A percentile compares a stretch with the other conserved stretches of the same genome.
Conservation (phyloP, 78 protist genomes). For the Pigoraptor vietnamica region DNA sequence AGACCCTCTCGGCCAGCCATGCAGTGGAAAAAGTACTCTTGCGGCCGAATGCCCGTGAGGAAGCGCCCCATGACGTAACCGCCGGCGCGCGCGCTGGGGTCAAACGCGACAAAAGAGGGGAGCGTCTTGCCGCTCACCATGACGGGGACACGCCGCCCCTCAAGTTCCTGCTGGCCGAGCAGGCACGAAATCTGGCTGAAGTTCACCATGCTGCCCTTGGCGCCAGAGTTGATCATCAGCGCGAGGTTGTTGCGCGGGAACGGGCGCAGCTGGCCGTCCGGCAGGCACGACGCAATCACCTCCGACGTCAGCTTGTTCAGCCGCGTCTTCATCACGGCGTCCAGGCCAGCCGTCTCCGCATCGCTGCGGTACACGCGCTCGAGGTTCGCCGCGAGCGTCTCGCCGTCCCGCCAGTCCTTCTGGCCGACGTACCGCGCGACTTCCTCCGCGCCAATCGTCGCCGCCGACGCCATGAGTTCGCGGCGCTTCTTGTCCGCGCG, state of each 20-base stretch:
- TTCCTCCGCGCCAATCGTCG: background rate
- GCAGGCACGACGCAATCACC: constrained; percentile 71
- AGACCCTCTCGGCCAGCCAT: constrained; percentile 99
- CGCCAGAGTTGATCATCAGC: constrained; percentile 94
- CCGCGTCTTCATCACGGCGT: constrained; percentile 32
- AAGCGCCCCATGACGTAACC: constrained; percentile 91
- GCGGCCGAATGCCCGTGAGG: constrained; percentile 95
- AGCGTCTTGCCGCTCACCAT: constrained; percentile 93
- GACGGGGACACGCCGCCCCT: constrained; percentile 96
- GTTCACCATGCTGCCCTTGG: constrained; percentile 96
- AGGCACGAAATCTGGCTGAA: constrained; percentile 92
- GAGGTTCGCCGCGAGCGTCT: background rate
- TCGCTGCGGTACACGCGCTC: background rate
- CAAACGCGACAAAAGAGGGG: constrained; percentile 75
- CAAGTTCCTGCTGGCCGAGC: constrained; percentile 96
- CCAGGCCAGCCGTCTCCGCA: constrained; percentile 31
- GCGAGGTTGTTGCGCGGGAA: constrained; percentile 94
- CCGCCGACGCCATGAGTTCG: background rate
- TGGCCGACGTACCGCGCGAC: background rate
- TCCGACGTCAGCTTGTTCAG: constrained; percentile 59
- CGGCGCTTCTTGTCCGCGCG: constrained; percentile 1
- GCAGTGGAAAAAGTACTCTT: constrained; percentile 98
- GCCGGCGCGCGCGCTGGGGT: constrained; percentile 84
- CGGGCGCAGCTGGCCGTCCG: constrained; percentile 72
- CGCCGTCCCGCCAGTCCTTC: background rate